Base-by-base conservation (phyloP, 202 grass and related monocot species). In the Zizania palustris region DNA sequence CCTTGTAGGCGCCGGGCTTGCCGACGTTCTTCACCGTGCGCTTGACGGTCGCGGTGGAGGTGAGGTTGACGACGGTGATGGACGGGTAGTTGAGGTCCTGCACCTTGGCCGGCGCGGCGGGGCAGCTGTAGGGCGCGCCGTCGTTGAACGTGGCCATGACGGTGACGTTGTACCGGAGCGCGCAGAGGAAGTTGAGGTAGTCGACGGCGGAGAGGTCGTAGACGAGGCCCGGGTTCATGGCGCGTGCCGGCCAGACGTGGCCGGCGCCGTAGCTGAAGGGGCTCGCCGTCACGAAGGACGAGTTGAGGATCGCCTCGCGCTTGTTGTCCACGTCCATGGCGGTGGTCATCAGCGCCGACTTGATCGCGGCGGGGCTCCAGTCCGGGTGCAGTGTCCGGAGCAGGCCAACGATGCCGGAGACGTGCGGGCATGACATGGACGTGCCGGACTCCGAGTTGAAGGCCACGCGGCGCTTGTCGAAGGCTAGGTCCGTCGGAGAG, bases 381-480 rank as follows among this genome's bases (percentile, higher is more conserved):
- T 79, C 34, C 0, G 93, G 93, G 40, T 82, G 45, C 21, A 93
- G 60, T 9, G 77, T 80, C 16, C 71, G 78, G 80, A 97, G 85
- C 39, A 94, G 88, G 4, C 85, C 92, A 0, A 74, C 80, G 13
- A 97, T 15, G 77, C 91, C 85, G 16, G 87, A 67, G 50, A 98
- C 80, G 73, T 98, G 95, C 6, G 95, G 91, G 77, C 95, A 98
- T 7, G 95, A 92, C 95, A 98, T 98, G 56, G 95, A 95, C 14
- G 87, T 90, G 21, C 88, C 91, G 0, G 91, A 89, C 1, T 71
- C 33, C 0, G 83, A 76, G 83, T 94, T 94, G 83, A 73, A 94
- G 16, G 59, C n/a, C n/a, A 86, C 83, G 0, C 80, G 85, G 0
- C 92, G 80, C 15, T 0, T 0, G 54, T 94, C 88, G 22, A 76